Evolutionary conservation across 169 alveolate species (phyloP).

Genomic region (Plasmodium chabaudi): DNA sequence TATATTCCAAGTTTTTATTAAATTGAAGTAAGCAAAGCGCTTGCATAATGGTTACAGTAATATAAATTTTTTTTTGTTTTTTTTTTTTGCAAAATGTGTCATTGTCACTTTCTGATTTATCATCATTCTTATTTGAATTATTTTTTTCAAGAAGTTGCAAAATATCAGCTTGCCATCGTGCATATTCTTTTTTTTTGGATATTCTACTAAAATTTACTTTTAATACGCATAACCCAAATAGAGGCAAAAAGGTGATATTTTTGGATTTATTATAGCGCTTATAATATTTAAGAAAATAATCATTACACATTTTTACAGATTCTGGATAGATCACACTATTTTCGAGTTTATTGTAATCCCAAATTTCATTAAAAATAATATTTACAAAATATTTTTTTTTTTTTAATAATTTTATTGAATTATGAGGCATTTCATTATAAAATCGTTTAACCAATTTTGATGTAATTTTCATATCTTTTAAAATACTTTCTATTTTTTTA

Average conservation of each 20-base stretch:
- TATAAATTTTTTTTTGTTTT: constrained; percentile 11
- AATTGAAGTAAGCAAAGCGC: constrained; percentile 38
- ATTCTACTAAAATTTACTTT: constrained; percentile 42
- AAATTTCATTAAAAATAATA: constrained; percentile 48
- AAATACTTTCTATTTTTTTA: constrained; percentile 67
- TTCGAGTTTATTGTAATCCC: constrained; percentile 64
- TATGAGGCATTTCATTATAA: constrained; percentile 26
- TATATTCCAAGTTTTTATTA: constrained; percentile 36
- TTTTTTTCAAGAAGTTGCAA: neutral
- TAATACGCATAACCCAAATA: constrained; percentile 50
- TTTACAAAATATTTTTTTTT: constrained; percentile 44
- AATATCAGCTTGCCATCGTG: neutral
- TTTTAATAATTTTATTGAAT: constrained; percentile 16
- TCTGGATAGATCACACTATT: constrained; percentile 32
- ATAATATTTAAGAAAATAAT: constrained; percentile 41
- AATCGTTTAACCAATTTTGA: constrained; percentile 29
- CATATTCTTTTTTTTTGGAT: neutral
- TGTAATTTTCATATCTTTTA: constrained; percentile 64
- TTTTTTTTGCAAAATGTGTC: neutral
- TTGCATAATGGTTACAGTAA: constrained; percentile 54
- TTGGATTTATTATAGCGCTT: constrained; percentile 31
- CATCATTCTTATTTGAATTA: neutral
- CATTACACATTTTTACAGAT: constrained; percentile 45
- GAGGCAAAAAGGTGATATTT: constrained; percentile 50
- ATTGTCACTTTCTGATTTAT: neutral